Percentiles rank a stretch among this genome's conserved stretches.
Conservation (phyloP, 1,284 basidiomycete species). For the Xanthoconium separans region DNA sequence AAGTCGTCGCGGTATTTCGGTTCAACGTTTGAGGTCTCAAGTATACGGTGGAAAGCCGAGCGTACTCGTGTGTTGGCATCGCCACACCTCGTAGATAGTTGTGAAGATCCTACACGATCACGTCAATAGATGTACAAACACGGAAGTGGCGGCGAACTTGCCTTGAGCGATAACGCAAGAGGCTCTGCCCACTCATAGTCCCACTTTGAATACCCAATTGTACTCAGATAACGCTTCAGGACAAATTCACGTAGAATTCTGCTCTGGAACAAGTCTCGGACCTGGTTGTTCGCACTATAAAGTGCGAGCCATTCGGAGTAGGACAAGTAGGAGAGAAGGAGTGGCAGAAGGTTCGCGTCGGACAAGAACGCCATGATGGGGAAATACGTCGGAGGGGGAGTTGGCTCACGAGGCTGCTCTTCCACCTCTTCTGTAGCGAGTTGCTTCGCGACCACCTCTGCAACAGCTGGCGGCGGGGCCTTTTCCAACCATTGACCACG, state of each 20-base stretch:
- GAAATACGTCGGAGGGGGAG: conserved; percentile 43
- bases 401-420: conserved; percentile 17
- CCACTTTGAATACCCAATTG: conserved; percentile 73
- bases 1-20: conserved; percentile 22
- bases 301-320: conserved; percentile 69
- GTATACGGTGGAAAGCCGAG: conserved; percentile 53
- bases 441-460: conserved; percentile 30
- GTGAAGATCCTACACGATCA: conserved; percentile 57
- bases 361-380: conserved; percentile 53
- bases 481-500: conserved; percentile 38
- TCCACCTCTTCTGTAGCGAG: conserved; percentile 11
- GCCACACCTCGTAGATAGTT: conserved; percentile 77
- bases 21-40: conserved; percentile 44
- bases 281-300: conserved; percentile 51
- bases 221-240: conserved; percentile 62
- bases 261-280: conserved; percentile 49
- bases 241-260: conserved; percentile 58
- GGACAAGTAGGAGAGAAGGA: conserved; percentile 54
- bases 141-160: conserved; percentile 27
- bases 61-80: conserved; percentile 69
- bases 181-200: conserved; percentile 56
- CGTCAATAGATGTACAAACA: conserved; percentile 1
- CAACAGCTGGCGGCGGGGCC: conserved; percentile 33
- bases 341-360: conserved; percentile 46
- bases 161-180: conserved; percentile 58